Base-by-base conservation (phyloP, 2,329 filamentous ascomycete genomes). In the Nemania diffusa region DNA sequence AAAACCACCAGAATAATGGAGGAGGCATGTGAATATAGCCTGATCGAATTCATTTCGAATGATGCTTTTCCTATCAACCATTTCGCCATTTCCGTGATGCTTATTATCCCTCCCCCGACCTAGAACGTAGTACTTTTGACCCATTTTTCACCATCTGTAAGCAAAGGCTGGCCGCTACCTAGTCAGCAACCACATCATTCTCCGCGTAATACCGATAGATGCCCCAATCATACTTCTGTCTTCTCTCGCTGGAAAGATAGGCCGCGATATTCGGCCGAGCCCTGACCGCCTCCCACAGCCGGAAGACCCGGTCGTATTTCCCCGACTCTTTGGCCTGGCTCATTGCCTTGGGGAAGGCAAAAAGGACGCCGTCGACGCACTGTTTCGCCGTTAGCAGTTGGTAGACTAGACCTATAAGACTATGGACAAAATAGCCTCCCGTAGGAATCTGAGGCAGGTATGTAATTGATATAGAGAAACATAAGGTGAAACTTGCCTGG, bases 331-430 rank as follows among this genome's bases (percentile, higher is more conserved):
- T 84, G 62, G 88, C 78, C 50, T 82, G 83, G 68, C 81, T 79
- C 72, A 90, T 77, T 26, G 90, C 87, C 70, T 89, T 91, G 0
- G 90, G 91, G 71, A 93, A 94, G 13, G 90, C 88, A 79, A 85
- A 91, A 42, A 81, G 79, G 29, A 87, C 78, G 1, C 88, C 88
- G 73, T 89, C 83, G 7, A 62, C 11, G n/a, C 60, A 62, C 60
- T 62, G n/a, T 40, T 57, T 13, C 29, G n/a, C 15, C 5, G 50
- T 65, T 37, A 65, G 51, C 57, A 22, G 6, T 7, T 24, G 15
- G 3, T n/a, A 7, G 56, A 8, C 34, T n/a, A 6, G 48, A 15
- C 9, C 4, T 46, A 48, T 5, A 9, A 13, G n/a, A 32, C 24
- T 22, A 37, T 5, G 5, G 51, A 29, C 0, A 20, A 50, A 15